Evolutionary conservation across 805 yeast species (phyloP), one percentile per base, ranked within the genome.

Genomic region (Huiozyma sinensis): DNA sequence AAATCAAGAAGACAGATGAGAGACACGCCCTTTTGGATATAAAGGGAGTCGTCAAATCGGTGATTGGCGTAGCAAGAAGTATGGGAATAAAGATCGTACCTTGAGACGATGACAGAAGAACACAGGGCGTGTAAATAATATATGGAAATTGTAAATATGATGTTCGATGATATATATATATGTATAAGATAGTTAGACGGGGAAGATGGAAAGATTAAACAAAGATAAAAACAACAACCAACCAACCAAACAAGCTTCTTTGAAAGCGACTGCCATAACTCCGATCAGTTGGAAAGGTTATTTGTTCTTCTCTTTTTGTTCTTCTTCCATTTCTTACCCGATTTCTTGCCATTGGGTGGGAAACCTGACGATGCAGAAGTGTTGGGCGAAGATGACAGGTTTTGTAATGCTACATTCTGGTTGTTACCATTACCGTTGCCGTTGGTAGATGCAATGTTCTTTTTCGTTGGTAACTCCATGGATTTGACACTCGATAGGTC

Each of bases 41-140:
- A 60, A 76, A 84, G 58, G 76, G 83, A 17, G 81, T 92, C 38
- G 83, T 83, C 44, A 90, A 90, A 56, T 77, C 87, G 30, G 77
- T 92, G 13, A 70, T 90, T 37, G 84, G 89, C 52, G 84, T 94
- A 2, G 97, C 97, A n/a, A 81, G 75, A 54, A 81, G 84, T 41
- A 77, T 87, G 63, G 98, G 98, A 37, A 81, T 92, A 41, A 75
- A 76, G 40, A 94, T 92, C 44, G 81, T 81, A 43, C 77, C 80
- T 47, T 88, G 42, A 48, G 28, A 9, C 10, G 32, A 27, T 12
- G 24, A 4, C 24, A 17, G 24, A 34, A 34, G 17, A 34, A 11
- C 11, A 34, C 10, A 34, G 10, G 37, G 8, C 27, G 4, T 11
- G 8, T 34, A 34, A 11, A 7, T n/a, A 32, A 32, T 32, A 10